Evolutionary conservation across 2,329 filamentous ascomycete species (phyloP).

Genomic region (Periconia sp.): DNA sequence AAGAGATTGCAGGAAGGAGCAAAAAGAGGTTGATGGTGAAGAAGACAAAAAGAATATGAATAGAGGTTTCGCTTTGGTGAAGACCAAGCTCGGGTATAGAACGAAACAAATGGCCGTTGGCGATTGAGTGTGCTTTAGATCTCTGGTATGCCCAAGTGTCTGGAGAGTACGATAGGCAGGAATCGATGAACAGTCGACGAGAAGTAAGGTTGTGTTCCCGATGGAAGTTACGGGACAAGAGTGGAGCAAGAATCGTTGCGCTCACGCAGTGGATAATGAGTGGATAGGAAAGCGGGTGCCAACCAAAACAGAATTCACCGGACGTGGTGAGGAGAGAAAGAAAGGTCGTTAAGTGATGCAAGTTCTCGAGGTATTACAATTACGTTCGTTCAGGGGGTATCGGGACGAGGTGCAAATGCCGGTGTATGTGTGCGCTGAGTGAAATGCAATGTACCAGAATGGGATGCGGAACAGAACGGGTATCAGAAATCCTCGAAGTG

Average conservation of each 20-base stretch:
- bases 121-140: constrained; percentile 6
- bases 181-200: constrained; percentile 8
- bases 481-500: constrained; percentile 28
- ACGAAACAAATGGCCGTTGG: constrained; percentile 15
- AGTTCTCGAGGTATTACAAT: constrained; percentile 19
- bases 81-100: constrained; percentile 19
- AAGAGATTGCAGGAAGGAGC: constrained; percentile 9
- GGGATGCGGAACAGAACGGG: constrained; percentile 20
- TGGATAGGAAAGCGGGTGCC: constrained; percentile 31
- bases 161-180: constrained; percentile 1
- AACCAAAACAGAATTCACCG: constrained; percentile 8
- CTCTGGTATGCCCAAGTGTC: constrained; percentile 6
- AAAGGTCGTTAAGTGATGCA: constrained; percentile 10
- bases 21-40: not conserved
- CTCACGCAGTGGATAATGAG: constrained; percentile 18
- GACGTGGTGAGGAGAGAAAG: constrained; percentile 3
- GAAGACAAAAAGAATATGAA: not conserved
- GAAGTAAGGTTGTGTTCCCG: constrained; percentile 2
- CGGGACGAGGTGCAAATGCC: constrained; percentile 13
- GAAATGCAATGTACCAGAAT: constrained; percentile 16
- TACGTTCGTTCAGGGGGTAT: constrained; percentile 15
- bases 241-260: too few species aligned
- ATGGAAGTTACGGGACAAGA: constrained; percentile 9
- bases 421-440: constrained; percentile 15
- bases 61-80: not conserved